Evolutionary conservation across 2,329 filamentous ascomycete genomes (phyloP), one percentile per base, ranked within the genome.

Genomic region (Cytospora leucostoma): DNA sequence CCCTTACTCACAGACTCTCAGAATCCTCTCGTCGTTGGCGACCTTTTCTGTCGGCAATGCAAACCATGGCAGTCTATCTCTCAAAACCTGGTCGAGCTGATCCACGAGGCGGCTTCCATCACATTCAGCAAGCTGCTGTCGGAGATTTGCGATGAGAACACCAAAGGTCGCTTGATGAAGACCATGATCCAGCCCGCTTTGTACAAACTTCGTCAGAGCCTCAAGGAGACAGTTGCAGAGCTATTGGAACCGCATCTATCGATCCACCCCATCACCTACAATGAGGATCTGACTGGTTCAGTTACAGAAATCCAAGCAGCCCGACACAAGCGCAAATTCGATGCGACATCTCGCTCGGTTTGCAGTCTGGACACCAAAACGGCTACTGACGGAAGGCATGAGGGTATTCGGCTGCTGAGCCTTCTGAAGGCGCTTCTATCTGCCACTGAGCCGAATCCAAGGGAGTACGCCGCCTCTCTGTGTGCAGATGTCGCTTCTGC

Each of bases 191-290:
- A 71, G n/a, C 68, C 70, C 11, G 62, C 67, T 17, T 49, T 71
- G 49, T 61, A 71, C 47, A 50, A 33, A 10, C 67, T 72, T 17
- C 62, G 68, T 5, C 51, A 65, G 27, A 59, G 67, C 19, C 59
- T 71, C 4, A 69, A 70, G 44, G 38, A 54, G 12, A 71, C 68
- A 21, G 66, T 71, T 4, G 68, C 68, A 2, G 69, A 71, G 35
- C 59, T 72, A 7, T 37, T 72, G 40, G 59, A 68, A 40, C 68
- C 69, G n/a, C 70, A 72, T 47, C 33, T 70, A 2, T 68, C 68
- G 1, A 65, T 69, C 3, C 70, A 72, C 50, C 70, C 70, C 7
- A 72, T 72, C 63, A 72, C 70, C 2, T 72, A 71, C 59, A 71
- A 70, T 27, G 67, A 71, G 32, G 69, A 67, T 37, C 65, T 72